Base-by-base conservation (phyloP, 306 rosid species). In the Arachis hypogaea region DNA sequence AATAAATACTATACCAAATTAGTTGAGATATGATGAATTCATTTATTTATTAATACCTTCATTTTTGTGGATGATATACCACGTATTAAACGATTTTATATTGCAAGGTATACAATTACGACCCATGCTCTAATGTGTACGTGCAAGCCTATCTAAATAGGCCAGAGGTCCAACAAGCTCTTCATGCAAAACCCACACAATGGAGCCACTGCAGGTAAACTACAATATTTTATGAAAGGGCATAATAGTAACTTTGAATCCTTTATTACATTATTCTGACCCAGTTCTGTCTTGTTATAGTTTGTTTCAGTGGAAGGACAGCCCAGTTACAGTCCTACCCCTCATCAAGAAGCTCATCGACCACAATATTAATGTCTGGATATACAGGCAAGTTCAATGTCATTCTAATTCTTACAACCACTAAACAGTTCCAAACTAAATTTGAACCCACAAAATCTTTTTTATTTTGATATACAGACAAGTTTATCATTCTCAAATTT, bases 101-200 rank as follows among this genome's bases (percentile, higher is more conserved):
- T 22, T 22, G 28, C 28, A 22, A 22, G 92, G 79, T 81, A 16
- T 8, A 76, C 42, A 44, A 77, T 43, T 78, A 67, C 80, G 86
- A 88, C 61, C 88, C 93, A 0, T 86, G 91, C 81, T 75, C 89
- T 54, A 74, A 78, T 46, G 0, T 63, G 42, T 82, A 78, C 33
- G 83, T 81, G 16, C 1, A n/a, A 0, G 74, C 82, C 42, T 88
- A 84, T 77, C 78, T 84, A 56, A 88, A 86, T 78, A 76, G 58
- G 62, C 76, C 74, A 49, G 85, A 86, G 82, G 93, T 84, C 4
- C 88, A 86, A 75, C 55, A 7, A 56, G 84, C 91, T 70, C 82
- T 88, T 64, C 91, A 76, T 68, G 89, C 76, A 69, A 79, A 63
- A 72, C 74, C 90, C 52, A 84, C 87, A 60, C n/a, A 68, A 2